Percentiles rank a stretch among this genome's conserved stretches.
These are phyloP conservation scores for Xylariaceae sp. DNA, from an alignment of 2,329 filamentous ascomycete genomes.

Conservation along the genomic window DNA sequence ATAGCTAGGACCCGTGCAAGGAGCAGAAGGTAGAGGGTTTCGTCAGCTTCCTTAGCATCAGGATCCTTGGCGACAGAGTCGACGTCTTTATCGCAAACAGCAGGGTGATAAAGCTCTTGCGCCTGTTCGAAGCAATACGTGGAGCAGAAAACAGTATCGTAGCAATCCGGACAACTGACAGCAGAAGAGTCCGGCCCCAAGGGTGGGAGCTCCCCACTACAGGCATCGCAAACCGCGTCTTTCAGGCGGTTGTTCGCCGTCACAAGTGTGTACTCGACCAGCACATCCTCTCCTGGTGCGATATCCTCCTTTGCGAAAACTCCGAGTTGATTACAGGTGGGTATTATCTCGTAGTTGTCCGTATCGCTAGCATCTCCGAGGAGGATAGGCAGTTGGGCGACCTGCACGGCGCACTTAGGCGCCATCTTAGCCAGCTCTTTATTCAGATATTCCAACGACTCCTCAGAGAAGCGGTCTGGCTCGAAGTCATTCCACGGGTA, in stretches of 20 bases:
- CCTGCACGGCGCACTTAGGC: slow-evolving; percentile 75
- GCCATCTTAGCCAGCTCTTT: slow-evolving; percentile 62
- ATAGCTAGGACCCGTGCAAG: slow-evolving; percentile 61
- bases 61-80: slow-evolving; percentile 63
- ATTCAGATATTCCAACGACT: slow-evolving; percentile 70
- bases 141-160: slow-evolving; percentile 64
- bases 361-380: slow-evolving; percentile 51
- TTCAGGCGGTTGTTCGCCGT: slow-evolving; percentile 87
- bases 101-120: slow-evolving; percentile 57
- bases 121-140: slow-evolving; percentile 56
- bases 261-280: slow-evolving; percentile 79
- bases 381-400: slow-evolving; percentile 71
- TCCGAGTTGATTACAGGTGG: slow-evolving; percentile 73
- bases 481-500: slow-evolving; percentile 67
- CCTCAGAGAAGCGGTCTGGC: slow-evolving; percentile 65
- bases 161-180: slow-evolving; percentile 57
- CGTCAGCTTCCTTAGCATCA: slow-evolving; percentile 54
- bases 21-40: slow-evolving; percentile 60
- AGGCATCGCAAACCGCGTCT: slow-evolving; percentile 85
- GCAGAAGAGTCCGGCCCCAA: slow-evolving; percentile 46
- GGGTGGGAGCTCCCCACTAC: slow-evolving; percentile 67
- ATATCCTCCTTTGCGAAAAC: slow-evolving; percentile 86
- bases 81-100: slow-evolving; percentile 62
- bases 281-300: slow-evolving; percentile 66
- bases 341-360: slow-evolving; percentile 46